Conservation (phyloP, 306 rosid species). For the Neltuma alba region DNA sequence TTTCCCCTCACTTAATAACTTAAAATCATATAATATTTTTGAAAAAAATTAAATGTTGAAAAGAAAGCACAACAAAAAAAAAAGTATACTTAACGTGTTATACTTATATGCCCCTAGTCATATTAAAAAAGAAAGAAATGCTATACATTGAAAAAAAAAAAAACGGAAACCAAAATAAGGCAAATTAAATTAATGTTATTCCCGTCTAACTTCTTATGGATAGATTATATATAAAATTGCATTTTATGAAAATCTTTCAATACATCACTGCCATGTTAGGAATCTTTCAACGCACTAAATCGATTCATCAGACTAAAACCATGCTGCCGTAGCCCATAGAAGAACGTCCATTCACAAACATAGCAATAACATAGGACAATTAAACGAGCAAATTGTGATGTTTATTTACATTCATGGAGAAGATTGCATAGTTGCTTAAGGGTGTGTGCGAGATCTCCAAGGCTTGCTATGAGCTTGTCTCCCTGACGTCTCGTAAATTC, state of each 20-base stretch:
- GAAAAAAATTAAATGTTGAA: no score
- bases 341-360: slow-evolving; percentile 30
- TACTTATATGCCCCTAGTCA: no score
- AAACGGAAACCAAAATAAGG: no score
- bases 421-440: slow-evolving; percentile 44
- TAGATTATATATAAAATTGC: no score
- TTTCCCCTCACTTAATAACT: no score
- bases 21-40: no score
- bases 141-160: no score
- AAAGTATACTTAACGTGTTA: no score
- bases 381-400: not conserved
- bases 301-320: not conserved
- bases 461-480: slow-evolving; percentile 48
- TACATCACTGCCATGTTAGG: not conserved
- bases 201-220: not conserved
- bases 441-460: slow-evolving; percentile 44
- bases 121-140: no score
- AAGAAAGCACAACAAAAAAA: no score
- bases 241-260: not conserved
- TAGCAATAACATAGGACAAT: slow-evolving; percentile 17
- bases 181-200: no score
- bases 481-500: slow-evolving; percentile 53
- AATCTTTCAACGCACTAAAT: not conserved
- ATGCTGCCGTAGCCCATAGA: not conserved
- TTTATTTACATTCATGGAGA: slow-evolving; percentile 45